Evolutionary conservation across 73 alveolate species (phyloP).

Genomic region (Symbiodinium natans): DNA sequence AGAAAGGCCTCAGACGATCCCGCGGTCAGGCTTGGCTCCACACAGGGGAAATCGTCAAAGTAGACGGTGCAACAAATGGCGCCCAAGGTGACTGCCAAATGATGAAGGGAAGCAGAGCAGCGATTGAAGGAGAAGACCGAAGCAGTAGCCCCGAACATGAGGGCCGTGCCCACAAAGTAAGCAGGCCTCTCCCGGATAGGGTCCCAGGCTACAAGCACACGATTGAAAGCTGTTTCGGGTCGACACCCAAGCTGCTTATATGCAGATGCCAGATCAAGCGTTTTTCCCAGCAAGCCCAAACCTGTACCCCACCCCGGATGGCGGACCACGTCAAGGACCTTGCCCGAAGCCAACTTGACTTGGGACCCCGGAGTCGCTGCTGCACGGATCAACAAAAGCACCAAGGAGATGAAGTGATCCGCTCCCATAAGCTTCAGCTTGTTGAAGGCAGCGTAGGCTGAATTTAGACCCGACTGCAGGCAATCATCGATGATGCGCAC

Average conservation of each 20-base stretch:
- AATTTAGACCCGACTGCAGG: conserved; percentile 9
- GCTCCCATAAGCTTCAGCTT: conserved; percentile 1
- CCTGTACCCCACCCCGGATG: background rate
- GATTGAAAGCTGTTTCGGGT: background rate
- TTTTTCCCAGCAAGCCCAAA: background rate
- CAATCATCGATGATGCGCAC: conserved; percentile 15
- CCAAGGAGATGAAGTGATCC: conserved; percentile 8
- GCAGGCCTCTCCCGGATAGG: background rate
- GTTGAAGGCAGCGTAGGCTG: background rate
- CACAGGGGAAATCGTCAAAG: conserved; percentile 21
- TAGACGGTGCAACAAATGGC: background rate
- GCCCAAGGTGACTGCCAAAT: background rate
- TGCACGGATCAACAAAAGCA: background rate
- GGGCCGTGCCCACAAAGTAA: background rate
- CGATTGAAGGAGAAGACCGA: conserved; percentile 7
- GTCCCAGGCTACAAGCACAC: background rate
- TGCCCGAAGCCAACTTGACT: background rate
- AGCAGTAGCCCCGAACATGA: conserved; percentile 30
- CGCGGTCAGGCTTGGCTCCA: background rate
- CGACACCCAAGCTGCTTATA: conserved; percentile 21
- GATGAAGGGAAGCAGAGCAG: background rate
- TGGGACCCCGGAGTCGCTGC: background rate
- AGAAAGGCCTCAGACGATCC: background rate
- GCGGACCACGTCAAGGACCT: background rate
- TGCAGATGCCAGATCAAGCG: conserved; percentile 8